phyloP scores from a whole-genome alignment of 768 basidiomycete genomes.

The Clathrus columnatus region DNA sequence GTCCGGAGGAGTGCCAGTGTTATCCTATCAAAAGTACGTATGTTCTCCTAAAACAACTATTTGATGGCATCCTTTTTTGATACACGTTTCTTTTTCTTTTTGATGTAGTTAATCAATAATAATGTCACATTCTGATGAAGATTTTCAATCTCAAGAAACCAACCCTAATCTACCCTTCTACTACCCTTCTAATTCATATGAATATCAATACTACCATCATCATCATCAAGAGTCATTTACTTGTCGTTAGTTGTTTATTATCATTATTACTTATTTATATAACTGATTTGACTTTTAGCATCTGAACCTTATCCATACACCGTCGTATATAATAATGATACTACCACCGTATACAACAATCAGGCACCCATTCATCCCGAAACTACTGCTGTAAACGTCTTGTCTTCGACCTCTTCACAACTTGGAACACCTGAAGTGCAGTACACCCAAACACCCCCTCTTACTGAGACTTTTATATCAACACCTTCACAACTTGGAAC shows the following conservation, averaged over 20 bases:
- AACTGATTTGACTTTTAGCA: neutral
- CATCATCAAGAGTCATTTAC: neutral
- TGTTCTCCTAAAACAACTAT: neutral
- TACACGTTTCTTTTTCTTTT: neutral
- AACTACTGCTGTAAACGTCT: no score
- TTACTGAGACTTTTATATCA: no score
- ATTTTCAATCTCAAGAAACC: neutral
- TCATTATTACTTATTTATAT: neutral
- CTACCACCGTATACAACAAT: no score
- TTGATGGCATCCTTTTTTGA: neutral
- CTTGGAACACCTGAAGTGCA: no score
- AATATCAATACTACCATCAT: neutral
- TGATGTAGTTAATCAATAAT: neutral
- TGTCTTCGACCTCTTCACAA: no score
- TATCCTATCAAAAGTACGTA: neutral
- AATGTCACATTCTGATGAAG: neutral
- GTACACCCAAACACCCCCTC: no score
- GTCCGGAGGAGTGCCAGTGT: neutral
- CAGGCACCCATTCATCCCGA: no score
- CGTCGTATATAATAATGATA: no score
- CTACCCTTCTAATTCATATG: neutral
- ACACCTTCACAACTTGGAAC: no score
- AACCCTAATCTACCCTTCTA: neutral
- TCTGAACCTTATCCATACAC: neutral
- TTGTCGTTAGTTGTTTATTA: neutral